Percentiles rank a stretch among this genome's conserved stretches.
Evolutionary conservation across 306 rosid genomes (phyloP).

Genomic region (Mucuna pruriens): DNA sequence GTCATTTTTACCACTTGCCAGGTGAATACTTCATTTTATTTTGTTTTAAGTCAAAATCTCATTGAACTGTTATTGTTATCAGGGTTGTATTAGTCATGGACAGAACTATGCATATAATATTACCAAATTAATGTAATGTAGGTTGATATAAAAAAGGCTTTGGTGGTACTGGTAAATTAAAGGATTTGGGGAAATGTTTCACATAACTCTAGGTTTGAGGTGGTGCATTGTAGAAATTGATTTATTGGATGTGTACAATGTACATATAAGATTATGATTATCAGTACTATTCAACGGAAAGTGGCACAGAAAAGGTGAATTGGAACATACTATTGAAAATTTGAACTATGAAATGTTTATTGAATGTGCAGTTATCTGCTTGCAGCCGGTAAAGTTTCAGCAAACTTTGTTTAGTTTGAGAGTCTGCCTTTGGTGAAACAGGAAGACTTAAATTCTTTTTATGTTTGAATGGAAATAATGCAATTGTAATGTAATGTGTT

Average conservation of each 20-base stretch:
- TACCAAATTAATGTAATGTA: background rate
- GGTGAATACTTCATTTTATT: background rate
- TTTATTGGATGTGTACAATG: constrained; percentile 10
- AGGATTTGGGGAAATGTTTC: constrained; percentile 21
- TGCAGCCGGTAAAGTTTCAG: constrained; percentile 10
- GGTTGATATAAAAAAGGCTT: background rate
- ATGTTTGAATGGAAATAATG: constrained; percentile 8
- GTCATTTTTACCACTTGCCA: background rate
- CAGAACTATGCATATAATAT: background rate
- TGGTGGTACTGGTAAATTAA: background rate
- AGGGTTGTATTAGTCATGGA: constrained; percentile 18
- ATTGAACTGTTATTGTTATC: background rate
- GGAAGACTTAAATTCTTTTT: background rate
- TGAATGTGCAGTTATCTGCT: background rate
- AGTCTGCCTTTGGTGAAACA: background rate
- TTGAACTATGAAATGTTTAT: background rate
- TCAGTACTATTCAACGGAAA: background rate
- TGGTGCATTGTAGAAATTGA: background rate
- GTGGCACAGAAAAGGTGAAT: background rate
- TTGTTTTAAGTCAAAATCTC: background rate
- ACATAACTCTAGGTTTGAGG: constrained; percentile 9
- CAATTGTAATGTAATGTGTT: constrained; percentile 6
- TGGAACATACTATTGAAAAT: constrained; percentile 10
- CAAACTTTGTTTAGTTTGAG: background rate
- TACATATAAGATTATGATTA: background rate